Evolutionary conservation across 331 rosid genomes (phyloP).

Genomic region (Malus hybrid): DNA sequence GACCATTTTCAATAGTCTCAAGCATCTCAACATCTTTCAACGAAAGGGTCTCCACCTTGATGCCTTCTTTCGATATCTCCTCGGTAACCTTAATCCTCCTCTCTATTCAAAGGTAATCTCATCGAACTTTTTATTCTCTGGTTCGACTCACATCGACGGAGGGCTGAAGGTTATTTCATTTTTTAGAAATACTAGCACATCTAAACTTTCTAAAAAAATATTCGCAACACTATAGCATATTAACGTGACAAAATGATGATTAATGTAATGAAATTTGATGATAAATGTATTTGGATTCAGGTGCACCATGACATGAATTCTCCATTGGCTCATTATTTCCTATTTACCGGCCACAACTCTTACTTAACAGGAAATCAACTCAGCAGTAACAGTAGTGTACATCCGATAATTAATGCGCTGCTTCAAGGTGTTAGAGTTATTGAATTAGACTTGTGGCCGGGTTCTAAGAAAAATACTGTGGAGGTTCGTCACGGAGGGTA

Average conservation of each 20-base stretch:
- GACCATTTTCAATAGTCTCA: constrained; percentile 39
- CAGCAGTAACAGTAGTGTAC: constrained; percentile 54
- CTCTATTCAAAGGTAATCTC: constrained; percentile 29
- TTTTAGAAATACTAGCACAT: background rate
- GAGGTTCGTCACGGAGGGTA: constrained; percentile 91
- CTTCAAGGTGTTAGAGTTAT: constrained; percentile 62
- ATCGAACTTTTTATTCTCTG: background rate
- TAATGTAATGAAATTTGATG: background rate
- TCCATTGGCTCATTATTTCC: constrained; percentile 83
- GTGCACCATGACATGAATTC: constrained; percentile 66
- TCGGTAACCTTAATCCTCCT: constrained; percentile 50
- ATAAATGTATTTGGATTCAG: constrained; percentile 27
- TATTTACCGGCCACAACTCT: constrained; percentile 89
- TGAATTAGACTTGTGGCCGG: constrained; percentile 88
- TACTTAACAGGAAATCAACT: constrained; percentile 89
- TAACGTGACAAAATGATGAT: background rate
- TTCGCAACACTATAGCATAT: background rate
- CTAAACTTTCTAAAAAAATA: background rate
- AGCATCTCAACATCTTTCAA: constrained; percentile 47
- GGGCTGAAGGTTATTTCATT: background rate
- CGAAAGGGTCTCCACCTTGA: constrained; percentile 54
- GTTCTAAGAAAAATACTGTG: constrained; percentile 24
- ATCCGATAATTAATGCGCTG: constrained; percentile 59
- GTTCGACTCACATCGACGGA: background rate
- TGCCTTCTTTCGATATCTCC: constrained; percentile 68